Evolutionary conservation across 768 basidiomycete genomes (phyloP).

Genomic region (Kwoniella mangroviensis): DNA sequence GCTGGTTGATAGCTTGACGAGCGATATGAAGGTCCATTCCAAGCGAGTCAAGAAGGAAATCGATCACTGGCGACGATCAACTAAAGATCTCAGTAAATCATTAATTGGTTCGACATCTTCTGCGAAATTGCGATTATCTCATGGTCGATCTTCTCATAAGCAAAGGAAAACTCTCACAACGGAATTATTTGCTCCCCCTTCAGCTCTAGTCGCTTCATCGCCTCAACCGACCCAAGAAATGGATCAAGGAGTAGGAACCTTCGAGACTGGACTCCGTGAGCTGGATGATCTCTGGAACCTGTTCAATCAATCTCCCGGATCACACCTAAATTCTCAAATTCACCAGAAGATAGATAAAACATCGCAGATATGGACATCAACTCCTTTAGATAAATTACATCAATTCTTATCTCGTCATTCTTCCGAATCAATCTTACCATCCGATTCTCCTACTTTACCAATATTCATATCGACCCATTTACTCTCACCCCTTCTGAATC

Average conservation of each 20-base stretch:
- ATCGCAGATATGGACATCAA: slow-evolving; percentile 33
- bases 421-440: slow-evolving; percentile 66
- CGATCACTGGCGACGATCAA: slow-evolving; percentile 35
- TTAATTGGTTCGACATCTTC: slow-evolving; percentile 23
- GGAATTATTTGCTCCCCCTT: slow-evolving; percentile 24
- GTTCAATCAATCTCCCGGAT: slow-evolving; percentile 33
- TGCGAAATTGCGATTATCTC: slow-evolving; percentile 3
- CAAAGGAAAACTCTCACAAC: slow-evolving; percentile 35
- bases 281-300: slow-evolving; percentile 30
- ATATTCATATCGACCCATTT: slow-evolving; percentile 67
- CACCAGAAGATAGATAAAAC: background rate
- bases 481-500: slow-evolving; percentile 69
- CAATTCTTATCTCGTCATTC: slow-evolving; percentile 31
- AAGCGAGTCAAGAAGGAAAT: slow-evolving; percentile 31
- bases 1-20: background rate
- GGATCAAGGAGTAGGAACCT: background rate
- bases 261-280: background rate
- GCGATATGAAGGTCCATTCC: slow-evolving; percentile 15
- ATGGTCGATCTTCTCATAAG: slow-evolving; percentile 12
- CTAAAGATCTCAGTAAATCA: slow-evolving; percentile 10
- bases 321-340: slow-evolving; percentile 16
- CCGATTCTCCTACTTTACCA: slow-evolving; percentile 65
- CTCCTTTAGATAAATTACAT: slow-evolving; percentile 31
- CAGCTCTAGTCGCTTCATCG: background rate
- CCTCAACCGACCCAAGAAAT: background rate